Conservation (phyloP, 2,329 filamentous ascomycete species). For the Talaromyces amestolkiae region DNA sequence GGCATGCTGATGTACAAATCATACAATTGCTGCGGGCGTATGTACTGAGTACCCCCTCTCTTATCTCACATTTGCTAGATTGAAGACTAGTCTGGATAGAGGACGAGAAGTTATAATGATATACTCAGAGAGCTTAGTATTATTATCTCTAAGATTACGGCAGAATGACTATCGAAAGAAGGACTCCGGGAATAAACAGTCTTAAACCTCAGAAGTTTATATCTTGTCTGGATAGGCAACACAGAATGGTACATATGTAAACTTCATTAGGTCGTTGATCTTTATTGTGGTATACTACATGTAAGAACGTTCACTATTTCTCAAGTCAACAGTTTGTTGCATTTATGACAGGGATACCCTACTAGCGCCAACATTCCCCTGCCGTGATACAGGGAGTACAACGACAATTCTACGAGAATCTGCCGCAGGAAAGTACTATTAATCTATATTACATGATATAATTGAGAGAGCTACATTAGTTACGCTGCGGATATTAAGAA, state of each 20-base stretch:
- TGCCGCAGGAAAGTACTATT: background rate
- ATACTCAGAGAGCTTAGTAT: no score
- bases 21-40: background rate
- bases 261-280: no score
- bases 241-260: no score
- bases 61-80: background rate
- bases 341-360: background rate
- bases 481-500: background rate
- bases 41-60: background rate
- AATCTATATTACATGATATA: background rate
- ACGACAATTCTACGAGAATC: background rate
- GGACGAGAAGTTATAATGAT: background rate
- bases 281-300: background rate
- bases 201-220: background rate
- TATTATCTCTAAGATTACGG: no score
- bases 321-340: background rate
- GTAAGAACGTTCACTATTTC: background rate
- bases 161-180: background rate
- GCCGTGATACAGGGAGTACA: background rate
- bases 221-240: no score
- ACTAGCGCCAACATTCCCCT: background rate
- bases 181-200: background rate
- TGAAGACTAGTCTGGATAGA: background rate
- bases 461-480: background rate
- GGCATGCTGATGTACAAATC: background rate